phyloP scores from a whole-genome alignment of 2,329 filamentous ascomycete species.

The Fusarium sp. region DNA sequence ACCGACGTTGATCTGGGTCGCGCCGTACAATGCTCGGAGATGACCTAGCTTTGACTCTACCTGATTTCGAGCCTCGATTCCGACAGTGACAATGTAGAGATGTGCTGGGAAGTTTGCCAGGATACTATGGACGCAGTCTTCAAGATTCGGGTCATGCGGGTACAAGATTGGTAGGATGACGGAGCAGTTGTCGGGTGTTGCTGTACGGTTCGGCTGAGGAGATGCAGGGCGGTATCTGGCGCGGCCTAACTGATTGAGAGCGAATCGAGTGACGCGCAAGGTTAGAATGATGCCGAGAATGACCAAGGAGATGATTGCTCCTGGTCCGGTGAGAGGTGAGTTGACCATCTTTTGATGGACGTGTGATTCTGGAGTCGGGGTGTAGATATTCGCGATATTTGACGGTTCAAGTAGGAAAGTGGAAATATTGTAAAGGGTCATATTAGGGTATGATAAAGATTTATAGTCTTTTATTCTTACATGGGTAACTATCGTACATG shows the following conservation, averaged over 20 bases:
- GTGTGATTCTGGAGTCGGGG: neutral
- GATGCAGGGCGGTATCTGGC: neutral
- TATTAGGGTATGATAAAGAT: neutral
- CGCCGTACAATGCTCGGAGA: slow-evolving; percentile 1
- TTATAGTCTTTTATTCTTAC: neutral
- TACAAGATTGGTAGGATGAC: slow-evolving; percentile 30
- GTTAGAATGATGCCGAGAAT: neutral
- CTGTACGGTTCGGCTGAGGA: rapidly evolving
- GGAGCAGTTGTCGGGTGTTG: neutral
- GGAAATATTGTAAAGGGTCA: neutral
- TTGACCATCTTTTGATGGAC: neutral
- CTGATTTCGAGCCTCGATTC: neutral
- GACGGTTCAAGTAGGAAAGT: no score
- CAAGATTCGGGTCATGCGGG: neutral
- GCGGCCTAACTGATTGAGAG: neutral
- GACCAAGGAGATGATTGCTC: neutral
- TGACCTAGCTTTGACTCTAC: slow-evolving; percentile 5
- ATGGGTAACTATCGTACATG: neutral
- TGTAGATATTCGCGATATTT: neutral
- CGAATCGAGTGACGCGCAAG: neutral
- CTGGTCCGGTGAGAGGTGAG: neutral
- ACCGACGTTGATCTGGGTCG: slow-evolving; percentile 36
- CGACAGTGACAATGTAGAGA: slow-evolving; percentile 19
- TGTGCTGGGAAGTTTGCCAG: slow-evolving; percentile 14
- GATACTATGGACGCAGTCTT: slow-evolving; percentile 15